Evolutionary conservation across 148 eudicot species (phyloP).

Genomic region (Heliamphora exappendiculata): DNA sequence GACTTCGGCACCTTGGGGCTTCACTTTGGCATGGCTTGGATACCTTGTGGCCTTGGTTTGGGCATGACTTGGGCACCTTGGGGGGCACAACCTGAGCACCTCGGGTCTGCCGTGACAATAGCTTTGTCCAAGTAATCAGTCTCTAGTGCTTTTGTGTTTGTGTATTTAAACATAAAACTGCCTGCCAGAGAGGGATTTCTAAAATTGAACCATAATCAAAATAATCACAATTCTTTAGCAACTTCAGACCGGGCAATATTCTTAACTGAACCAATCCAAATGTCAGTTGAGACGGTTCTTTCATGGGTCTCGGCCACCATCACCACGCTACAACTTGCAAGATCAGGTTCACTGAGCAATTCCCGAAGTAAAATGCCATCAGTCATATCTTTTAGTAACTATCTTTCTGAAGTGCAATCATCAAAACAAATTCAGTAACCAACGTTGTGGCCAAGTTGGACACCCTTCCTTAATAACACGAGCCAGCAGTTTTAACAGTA

Average conservation of each 20-base stretch:
- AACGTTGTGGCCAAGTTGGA: conserved; percentile 73
- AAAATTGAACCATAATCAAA: conserved; percentile 63
- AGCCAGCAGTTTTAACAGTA: no score
- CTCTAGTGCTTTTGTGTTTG: conserved; percentile 62
- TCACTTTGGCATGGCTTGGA: no score
- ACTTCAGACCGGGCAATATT: conserved; percentile 61
- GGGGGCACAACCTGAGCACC: no score
- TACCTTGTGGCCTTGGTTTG: no score
- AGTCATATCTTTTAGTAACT: conserved; percentile 59
- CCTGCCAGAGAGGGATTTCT: conserved; percentile 62
- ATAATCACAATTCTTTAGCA: conserved; percentile 63
- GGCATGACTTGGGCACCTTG: no score
- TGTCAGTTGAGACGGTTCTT: conserved; percentile 63
- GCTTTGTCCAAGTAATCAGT: conserved; percentile 68
- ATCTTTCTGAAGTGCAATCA: conserved; percentile 65
- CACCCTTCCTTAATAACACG: no score
- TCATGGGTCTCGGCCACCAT: conserved; percentile 74
- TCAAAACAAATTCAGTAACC: conserved; percentile 66
- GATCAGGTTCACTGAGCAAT: conserved; percentile 62
- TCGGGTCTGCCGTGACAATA: conserved; percentile 54
- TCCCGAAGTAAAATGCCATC: conserved; percentile 61
- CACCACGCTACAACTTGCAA: conserved; percentile 55
- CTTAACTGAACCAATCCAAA: conserved; percentile 61
- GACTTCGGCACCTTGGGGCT: no score
- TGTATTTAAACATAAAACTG: conserved; percentile 55